phyloP scores from a whole-genome alignment of 1,284 basidiomycete genomes.

The Athelia psychrophila region DNA sequence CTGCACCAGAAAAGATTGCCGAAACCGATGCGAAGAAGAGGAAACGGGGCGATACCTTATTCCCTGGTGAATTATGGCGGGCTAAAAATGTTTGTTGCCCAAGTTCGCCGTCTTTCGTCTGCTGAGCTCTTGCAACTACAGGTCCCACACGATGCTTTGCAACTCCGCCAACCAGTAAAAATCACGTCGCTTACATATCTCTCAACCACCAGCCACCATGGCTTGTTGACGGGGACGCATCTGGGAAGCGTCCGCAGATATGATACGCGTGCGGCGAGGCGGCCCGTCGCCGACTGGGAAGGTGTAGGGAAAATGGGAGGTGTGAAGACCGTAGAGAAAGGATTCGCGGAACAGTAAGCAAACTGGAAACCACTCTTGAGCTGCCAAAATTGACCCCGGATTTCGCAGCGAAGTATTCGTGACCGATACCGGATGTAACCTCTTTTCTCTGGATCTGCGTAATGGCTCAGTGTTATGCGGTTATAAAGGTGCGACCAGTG shows the following conservation, averaged over 20 bases:
- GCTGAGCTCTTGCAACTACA: constrained; percentile 23
- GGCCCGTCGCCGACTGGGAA: constrained; percentile 70
- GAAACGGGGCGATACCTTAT: constrained; percentile 61
- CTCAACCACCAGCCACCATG: constrained; percentile 35
- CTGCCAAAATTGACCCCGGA: not conserved
- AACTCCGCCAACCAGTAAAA: constrained; percentile 79
- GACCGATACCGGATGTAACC: constrained; percentile 66
- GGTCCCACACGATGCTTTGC: constrained; percentile 77
- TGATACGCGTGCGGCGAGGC: constrained; percentile 72
- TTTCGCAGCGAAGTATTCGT: constrained; percentile 69
- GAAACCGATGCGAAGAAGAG: constrained; percentile 51
- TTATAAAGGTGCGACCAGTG: constrained; percentile 57
- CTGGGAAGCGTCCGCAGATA: constrained; percentile 78
- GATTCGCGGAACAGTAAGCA: constrained; percentile 66
- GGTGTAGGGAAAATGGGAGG: constrained; percentile 65
- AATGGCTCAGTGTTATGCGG: constrained; percentile 71
- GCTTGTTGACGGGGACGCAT: constrained; percentile 74
- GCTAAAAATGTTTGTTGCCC: constrained; percentile 62
- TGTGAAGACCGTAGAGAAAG: constrained; percentile 58
- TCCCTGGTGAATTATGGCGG: constrained; percentile 75
- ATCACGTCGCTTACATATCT: constrained; percentile 70
- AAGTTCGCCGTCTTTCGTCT: not conserved
- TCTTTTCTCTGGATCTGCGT: constrained; percentile 74
- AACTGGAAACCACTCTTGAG: constrained; percentile 2
- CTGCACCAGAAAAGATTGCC: constrained; percentile 15